Evolutionary conservation across 169 alveolate genomes (phyloP).

Genomic region (Cryptosporidium xiaoi): DNA sequence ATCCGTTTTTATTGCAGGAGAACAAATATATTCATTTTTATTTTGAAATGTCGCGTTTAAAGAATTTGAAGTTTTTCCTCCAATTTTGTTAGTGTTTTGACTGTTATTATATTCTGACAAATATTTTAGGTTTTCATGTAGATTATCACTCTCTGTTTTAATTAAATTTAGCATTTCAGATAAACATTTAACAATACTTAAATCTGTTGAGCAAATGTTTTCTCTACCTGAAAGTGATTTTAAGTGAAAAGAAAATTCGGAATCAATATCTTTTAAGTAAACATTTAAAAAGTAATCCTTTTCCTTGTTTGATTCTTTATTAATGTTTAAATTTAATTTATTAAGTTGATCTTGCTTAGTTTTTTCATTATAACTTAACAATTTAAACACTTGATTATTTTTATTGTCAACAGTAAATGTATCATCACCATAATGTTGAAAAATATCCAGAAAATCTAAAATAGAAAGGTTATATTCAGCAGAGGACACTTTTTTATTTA

Average conservation of each 20-base stretch:
- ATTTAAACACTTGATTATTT: neutral
- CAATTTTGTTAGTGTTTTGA: too few relatives aligned
- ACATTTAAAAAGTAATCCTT: conserved; percentile 27
- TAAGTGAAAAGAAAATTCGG: conserved; percentile 29
- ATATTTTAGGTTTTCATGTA: conserved; percentile 19
- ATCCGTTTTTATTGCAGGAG: neutral
- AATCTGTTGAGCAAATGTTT: neutral
- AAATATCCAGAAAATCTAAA: conserved; percentile 18
- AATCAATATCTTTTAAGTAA: conserved; percentile 8
- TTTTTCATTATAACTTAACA: conserved; percentile 13
- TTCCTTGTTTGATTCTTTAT: conserved; percentile 3
- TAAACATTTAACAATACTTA: conserved; percentile 13
- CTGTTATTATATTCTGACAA: conserved; percentile 11
- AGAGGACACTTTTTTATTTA: neutral
- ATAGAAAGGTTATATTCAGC: neutral
- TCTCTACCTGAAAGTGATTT: neutral
- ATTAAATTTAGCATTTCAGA: conserved; percentile 43
- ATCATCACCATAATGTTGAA: neutral
- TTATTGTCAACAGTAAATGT: neutral
- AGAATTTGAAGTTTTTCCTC: too few relatives aligned
- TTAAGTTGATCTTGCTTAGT: neutral
- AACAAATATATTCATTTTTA: neutral
- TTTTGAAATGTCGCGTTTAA: too few relatives aligned
- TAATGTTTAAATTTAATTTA: neutral
- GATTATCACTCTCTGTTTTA: conserved; percentile 29